Evolutionary conservation across 2,329 filamentous ascomycete genomes (phyloP), one percentile per base, ranked within the genome.

Genomic region (Penicillium sp.): DNA sequence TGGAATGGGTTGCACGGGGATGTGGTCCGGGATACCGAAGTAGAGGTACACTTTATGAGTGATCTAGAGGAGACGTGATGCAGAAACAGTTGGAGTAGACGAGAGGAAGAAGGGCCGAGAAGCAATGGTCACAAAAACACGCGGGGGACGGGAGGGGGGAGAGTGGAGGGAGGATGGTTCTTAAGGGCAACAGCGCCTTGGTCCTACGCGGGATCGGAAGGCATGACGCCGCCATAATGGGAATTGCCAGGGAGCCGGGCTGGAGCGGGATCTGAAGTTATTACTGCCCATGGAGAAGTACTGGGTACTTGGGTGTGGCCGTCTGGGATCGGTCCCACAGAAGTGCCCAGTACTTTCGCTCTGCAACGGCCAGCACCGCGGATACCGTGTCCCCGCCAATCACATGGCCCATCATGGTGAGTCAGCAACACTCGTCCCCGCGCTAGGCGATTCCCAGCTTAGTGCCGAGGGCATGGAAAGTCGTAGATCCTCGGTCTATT

Each of bases 181-280:
- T 42, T 37, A 33, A 45, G 36, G 33, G 38, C 29, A 38, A 20
- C 20, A 18, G 35, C 26, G 15, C 16, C 28, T 16, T 27, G 38
- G 29, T 26, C 25, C 37, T 41, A 33, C 33, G 13, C 10, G n/a
- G n/a, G n/a, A n/a, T 14, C 21, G 38, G 15, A 49, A 40, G 21
- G 30, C 35, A 53, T 53, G 50, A 53, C 50, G 50, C 48, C 34
- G 48, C 41, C 20, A 47, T 34, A 41, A 36, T 44, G 31, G 36
- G 27, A 39, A 36, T 41, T 21, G 27, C 30, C 20, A 36, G 11
- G 43, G 40, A 42, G 47, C 27, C 38, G 42, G 49, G 48, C 44
- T 41, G 41, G 26, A 41, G 39, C 41, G 39, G 39, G 47, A 47
- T 34, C 36, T 50, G 48, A 48, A 34, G 39, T 48, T 39, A 41